These are phyloP conservation scores for Chlorella sorokiniana DNA, from an alignment of 139 green algal genomes.

Conservation along the genomic window DNA sequence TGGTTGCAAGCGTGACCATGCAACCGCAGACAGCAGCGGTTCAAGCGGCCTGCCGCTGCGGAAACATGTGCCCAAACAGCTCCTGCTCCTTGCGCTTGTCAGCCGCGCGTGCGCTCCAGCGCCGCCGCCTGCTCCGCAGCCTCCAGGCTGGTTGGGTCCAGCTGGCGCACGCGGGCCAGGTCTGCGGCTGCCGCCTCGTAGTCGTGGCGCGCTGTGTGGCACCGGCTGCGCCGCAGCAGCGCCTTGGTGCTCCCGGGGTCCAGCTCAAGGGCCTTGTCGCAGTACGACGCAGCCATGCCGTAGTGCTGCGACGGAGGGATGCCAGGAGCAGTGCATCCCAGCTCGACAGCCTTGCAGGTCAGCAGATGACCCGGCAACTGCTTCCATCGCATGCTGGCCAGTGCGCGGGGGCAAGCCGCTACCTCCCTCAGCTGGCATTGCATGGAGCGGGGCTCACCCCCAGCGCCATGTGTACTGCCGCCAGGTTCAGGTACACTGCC, in stretches of 20 bases:
- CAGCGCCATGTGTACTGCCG: slow-evolving; percentile 56
- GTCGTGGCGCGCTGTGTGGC: slow-evolving; percentile 45
- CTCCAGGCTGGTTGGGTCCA: slow-evolving; percentile 24
- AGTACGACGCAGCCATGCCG: slow-evolving; percentile 41
- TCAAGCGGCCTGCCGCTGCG: not conserved
- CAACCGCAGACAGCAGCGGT: not conserved
- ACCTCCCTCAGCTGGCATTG: too few relatives aligned
- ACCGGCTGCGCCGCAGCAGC: slow-evolving; percentile 56
- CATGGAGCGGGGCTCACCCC: slow-evolving; percentile 15
- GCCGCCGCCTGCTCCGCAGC: slow-evolving; percentile 9
- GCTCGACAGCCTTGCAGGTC: too few relatives aligned
- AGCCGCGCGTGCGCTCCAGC: slow-evolving; percentile 13
- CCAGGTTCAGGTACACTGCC: slow-evolving; percentile 64
- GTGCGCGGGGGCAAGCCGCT: too few relatives aligned
- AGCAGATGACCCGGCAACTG: too few relatives aligned
- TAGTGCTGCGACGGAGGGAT: slow-evolving; percentile 31
- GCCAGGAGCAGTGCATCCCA: not conserved
- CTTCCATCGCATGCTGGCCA: too few relatives aligned
- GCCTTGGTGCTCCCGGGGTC: slow-evolving; percentile 52
- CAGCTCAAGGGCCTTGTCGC: slow-evolving; percentile 48
- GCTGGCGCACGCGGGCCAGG: slow-evolving; percentile 6
- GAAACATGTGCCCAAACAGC: slow-evolving; percentile 47
- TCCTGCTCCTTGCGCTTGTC: slow-evolving; percentile 3
- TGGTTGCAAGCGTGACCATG: too few relatives aligned
- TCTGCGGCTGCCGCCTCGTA: slow-evolving; percentile 33